phyloP scores from a whole-genome alignment of 192 early-diverging fungal genomes.

The Coemansia sp. region DNA sequence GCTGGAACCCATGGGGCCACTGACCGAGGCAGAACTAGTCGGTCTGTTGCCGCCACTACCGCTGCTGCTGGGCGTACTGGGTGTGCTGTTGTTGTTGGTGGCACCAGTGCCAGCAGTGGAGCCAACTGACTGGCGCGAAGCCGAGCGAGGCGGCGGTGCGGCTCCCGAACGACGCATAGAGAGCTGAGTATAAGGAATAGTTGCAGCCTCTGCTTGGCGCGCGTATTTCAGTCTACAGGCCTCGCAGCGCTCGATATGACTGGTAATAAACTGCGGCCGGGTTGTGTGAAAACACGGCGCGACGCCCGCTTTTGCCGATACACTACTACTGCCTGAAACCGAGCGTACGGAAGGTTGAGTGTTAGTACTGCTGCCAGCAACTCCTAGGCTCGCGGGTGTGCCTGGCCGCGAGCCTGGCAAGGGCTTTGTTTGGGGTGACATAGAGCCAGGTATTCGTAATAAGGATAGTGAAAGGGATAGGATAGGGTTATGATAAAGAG shows the following conservation, averaged over 20 bases:
- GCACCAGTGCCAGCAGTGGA: not conserved
- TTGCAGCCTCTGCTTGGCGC: slow-evolving; percentile 49
- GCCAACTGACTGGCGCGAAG: slow-evolving; percentile 41
- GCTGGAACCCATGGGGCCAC: slow-evolving; percentile 14
- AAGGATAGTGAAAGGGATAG: not conserved
- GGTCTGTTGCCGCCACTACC: slow-evolving; percentile 18
- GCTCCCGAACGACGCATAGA: slow-evolving; percentile 35
- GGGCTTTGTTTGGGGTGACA: slow-evolving; percentile 31
- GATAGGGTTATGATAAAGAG: not conserved
- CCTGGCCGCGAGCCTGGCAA: slow-evolving; percentile 22
- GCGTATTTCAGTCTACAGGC: slow-evolving; percentile 56
- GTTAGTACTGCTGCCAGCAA: slow-evolving; percentile 23
- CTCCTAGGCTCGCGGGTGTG: slow-evolving; percentile 31
- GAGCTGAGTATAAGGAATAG: slow-evolving; percentile 38
- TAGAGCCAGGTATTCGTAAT: not conserved
- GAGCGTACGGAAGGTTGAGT: slow-evolving; percentile 28
- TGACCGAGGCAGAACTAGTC: slow-evolving; percentile 36
- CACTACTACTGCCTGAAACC: slow-evolving; percentile 48
- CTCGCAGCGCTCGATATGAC: slow-evolving; percentile 56
- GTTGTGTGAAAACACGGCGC: slow-evolving; percentile 56
- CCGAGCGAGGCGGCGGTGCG: slow-evolving; percentile 23
- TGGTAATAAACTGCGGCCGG: slow-evolving; percentile 55
- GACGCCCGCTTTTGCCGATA: slow-evolving; percentile 27
- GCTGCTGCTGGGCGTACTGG: not conserved
- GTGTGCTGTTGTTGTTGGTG: not conserved